Percentiles rank a stretch among this genome's conserved stretches.
These are phyloP conservation scores for Fusarium sambucinum DNA, from an alignment of 2,329 filamentous ascomycete genomes.

Conservation along the genomic window DNA sequence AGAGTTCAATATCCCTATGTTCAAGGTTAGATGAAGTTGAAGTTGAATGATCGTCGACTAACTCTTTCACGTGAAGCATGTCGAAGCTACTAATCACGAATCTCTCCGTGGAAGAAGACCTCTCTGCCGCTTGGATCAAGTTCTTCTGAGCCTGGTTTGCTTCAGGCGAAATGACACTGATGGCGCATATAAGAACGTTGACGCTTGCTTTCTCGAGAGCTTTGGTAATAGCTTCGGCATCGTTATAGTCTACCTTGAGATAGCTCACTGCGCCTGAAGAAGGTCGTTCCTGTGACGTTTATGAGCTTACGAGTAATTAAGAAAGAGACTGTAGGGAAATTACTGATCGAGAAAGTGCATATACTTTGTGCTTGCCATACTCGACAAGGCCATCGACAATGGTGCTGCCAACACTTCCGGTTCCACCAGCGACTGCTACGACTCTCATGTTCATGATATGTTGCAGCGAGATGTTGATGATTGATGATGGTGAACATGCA, in stretches of 20 bases:
- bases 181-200: constrained; percentile 38
- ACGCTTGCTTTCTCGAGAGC: constrained; percentile 15
- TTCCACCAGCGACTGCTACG: constrained; percentile 39
- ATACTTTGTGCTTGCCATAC: constrained; percentile 32
- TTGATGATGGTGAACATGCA: too few relatives aligned
- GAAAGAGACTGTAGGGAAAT: fast-evolving
- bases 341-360: constrained; percentile 31
- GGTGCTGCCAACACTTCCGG: constrained; percentile 33
- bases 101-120: constrained; percentile 11
- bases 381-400: constrained; percentile 37
- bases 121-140: constrained; percentile 31
- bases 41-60: fast-evolving
- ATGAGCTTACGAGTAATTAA: not conserved
- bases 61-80: constrained; percentile 41
- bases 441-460: constrained; percentile 22
- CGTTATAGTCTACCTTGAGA: constrained; percentile 29
- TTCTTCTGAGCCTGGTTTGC: constrained; percentile 37
- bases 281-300: not conserved
- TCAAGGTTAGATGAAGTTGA: fast-evolving
- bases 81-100: constrained; percentile 44
- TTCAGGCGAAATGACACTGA: constrained; percentile 32
- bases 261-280: constrained; percentile 2
- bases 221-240: not conserved
- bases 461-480: fast-evolving
- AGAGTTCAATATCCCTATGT: constrained; percentile 32